Percentiles rank a stretch among this genome's conserved stretches.
phyloP scores from a whole-genome alignment of 768 basidiomycete species.

The Pisolithus sp. region DNA sequence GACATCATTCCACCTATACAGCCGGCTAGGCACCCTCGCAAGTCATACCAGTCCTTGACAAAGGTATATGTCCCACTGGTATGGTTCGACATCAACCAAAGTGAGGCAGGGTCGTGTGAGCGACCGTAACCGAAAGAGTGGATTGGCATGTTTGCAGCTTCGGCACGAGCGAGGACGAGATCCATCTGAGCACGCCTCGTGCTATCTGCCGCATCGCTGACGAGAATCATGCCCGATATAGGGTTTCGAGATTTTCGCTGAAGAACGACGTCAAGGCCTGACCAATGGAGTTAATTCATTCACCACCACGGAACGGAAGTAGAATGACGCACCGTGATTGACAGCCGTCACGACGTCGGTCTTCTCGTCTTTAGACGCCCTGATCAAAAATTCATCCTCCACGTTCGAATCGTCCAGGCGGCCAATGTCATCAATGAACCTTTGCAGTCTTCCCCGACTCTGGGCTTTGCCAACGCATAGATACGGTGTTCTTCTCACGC shows the following conservation, averaged over 20 bases:
- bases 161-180: slow-evolving; percentile 90
- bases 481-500: slow-evolving; percentile 92
- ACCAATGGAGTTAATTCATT: background rate
- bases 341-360: slow-evolving; percentile 98
- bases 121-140: slow-evolving; percentile 97
- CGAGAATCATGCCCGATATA: slow-evolving; percentile 84
- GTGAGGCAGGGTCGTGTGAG: slow-evolving; percentile 92
- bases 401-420: slow-evolving; percentile 36
- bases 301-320: background rate
- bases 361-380: slow-evolving; percentile 83
- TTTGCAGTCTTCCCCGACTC: slow-evolving; percentile 62
- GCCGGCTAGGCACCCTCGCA: slow-evolving; percentile 87
- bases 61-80: slow-evolving; percentile 97
- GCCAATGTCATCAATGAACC: slow-evolving; percentile 72
- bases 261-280: slow-evolving; percentile 87
- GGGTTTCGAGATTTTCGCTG: slow-evolving; percentile 92
- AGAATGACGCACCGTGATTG: slow-evolving; percentile 63
- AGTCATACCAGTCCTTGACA: slow-evolving; percentile 96
- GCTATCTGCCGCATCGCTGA: slow-evolving; percentile 89
- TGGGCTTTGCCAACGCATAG: slow-evolving; percentile 62
- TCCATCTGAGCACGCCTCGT: slow-evolving; percentile 97
- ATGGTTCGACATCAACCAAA: slow-evolving; percentile 99
- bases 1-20: slow-evolving; percentile 97
- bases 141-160: slow-evolving; percentile 94
- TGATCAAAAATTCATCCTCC: slow-evolving; percentile 61